Base-by-base conservation (phyloP, 108 stramenopile genomes). In the Pseudonitzschia pungens region DNA sequence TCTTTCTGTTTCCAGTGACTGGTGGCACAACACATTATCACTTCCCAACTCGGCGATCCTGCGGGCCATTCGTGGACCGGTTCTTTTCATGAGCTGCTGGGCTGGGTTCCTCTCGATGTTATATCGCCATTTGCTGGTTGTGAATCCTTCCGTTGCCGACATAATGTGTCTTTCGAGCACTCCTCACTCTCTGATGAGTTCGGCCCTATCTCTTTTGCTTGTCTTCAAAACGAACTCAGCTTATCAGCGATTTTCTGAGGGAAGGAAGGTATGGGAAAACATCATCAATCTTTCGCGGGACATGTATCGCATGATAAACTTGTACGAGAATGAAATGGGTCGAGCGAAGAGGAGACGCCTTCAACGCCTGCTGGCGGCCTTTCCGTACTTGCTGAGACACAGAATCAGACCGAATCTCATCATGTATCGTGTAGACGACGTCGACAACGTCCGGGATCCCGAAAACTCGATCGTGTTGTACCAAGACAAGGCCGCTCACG, bases 221-320 rank as follows among this genome's bases (percentile, higher is more conserved):
- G 97, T 96, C 14, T 96, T 96, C 65, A 86, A 95, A 22, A 96
- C 96, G 11, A 96, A 96, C 71, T 82, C 86, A 20, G 93, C 95
- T 11, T 98, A 98, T 66, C 86, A 92, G 60, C 83, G 97, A 59
- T 97, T 95, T 82, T 91, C 92, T 52, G 97, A 97, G 69, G 97
- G 97, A 50, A 75, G 90, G 56, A 88, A 88, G 65, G 89, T 90
- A 22, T 92, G 89, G 89, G 87, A 90, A 78, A 73, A 75, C 32
- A 90, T 92, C 54, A 77, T 92, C 41, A 82, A 83, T 65, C 73
- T 69, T 4, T 67, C 89, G 21, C 77, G 97, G 20, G 96, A 96
- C 75, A 78, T 95, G 62, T 93, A 89, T 42, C 70, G 96, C 50
- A 83, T 93, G 86, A 58, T 84, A 21, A 87, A 80, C 33, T 82